A percentile compares a stretch with the other conserved stretches of the same genome.
Conservation (phyloP, 139 green algal species). For the Closterium sp. region DNA sequence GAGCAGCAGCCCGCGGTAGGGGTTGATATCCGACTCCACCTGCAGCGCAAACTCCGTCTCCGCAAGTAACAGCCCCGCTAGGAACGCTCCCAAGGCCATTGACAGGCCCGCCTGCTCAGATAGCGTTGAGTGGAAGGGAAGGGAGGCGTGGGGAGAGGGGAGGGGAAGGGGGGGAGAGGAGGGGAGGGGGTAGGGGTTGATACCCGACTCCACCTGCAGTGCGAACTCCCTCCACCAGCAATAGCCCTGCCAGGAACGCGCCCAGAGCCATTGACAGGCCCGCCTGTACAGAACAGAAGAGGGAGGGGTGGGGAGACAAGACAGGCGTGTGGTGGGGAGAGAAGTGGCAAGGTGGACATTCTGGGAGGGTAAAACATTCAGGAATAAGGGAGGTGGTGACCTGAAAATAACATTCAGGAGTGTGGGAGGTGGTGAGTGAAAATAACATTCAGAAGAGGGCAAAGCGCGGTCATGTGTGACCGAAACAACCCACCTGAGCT, state of each 20-base stretch:
- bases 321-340: background rate
- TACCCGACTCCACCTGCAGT: conserved; percentile 97
- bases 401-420: too few species aligned
- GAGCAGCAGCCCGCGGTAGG: conserved; percentile 97
- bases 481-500: background rate
- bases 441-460: too few species aligned
- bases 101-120: conserved; percentile 77
- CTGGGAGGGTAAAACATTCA: background rate
- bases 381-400: too few species aligned
- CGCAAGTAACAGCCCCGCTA: conserved; percentile 93
- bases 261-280: conserved; percentile 22
- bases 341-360: background rate
- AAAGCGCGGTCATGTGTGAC: too few species aligned
- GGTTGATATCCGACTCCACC: conserved; percentile 96
- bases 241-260: conserved; percentile 58
- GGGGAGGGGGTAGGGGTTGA: conserved; percentile 94
- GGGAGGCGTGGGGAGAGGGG: background rate
- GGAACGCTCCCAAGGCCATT: conserved; percentile 95
- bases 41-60: conserved; percentile 98
- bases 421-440: too few species aligned
- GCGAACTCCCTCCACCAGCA: conserved; percentile 96
- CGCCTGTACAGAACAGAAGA: conserved; percentile 74
- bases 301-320: background rate
- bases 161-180: conserved; percentile 99
- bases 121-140: too few species aligned